Evolutionary conservation across 2,329 filamentous ascomycete species (phyloP), one percentile per base, ranked within the genome.

Genomic region (Alternaria incomplexa): DNA sequence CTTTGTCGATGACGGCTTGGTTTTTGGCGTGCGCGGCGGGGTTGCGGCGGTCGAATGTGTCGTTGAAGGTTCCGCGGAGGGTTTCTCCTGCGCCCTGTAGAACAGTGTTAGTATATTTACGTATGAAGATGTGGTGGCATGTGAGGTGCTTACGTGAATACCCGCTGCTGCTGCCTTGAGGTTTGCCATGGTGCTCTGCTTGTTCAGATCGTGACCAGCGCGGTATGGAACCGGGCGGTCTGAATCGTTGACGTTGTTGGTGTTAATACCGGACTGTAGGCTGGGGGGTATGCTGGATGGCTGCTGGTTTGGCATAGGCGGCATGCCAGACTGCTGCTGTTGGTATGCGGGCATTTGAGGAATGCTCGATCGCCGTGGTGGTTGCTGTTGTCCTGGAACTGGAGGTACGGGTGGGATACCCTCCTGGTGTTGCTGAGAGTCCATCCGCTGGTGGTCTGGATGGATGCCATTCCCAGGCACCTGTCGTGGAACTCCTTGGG

Each of bases 11-110:
- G 12, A 70, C 58, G 15, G 73, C 73, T 65, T 77, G 72, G 54
- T 79, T 79, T 59, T 74, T 77, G 6, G 73, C 67, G 44, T 78
- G 76, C 8, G 74, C 71, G 28, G 66, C 25, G 12, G 73, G 70
- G 43, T 74, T 70, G 43, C 73, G 77, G 13, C 71, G 73, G 58
- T 79, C 77, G 46, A 78, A 71, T 4, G 73, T 69, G 50, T 69
- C 68, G 48, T 79, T 79, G 40, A 79, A 69, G 4, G 76, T 78
- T 12, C 77, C 77, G 32, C 77, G 73, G 17, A 79, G 71, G 46
- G 77, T 72, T 67, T 79, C 77, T 52, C 77, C 70, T 17, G 76
- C 77, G 45, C 77, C 77, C 77, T 79, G 45, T 43, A 10, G 13
- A 10, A 17, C 4, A 3, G 15, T 47, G 20, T 72, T 15, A 66